phyloP scores from a whole-genome alignment of 176 grass and related monocot species.

The Cenchrus americanus region DNA sequence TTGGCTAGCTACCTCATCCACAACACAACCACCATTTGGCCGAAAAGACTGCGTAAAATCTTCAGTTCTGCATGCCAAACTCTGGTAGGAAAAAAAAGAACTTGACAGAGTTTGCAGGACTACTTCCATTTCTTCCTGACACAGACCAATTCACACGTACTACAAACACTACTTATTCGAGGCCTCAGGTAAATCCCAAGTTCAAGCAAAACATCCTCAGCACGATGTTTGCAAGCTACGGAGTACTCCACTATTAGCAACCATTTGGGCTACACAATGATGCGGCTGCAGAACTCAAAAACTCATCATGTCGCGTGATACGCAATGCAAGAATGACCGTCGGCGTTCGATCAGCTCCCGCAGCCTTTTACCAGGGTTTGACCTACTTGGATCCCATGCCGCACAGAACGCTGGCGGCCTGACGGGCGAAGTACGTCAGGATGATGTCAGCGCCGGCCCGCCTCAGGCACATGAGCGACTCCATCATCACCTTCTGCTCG shows the following conservation, averaged over 20 bases:
- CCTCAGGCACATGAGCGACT: constrained; percentile 84
- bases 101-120: too few species aligned
- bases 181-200: background rate
- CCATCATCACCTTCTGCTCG: constrained; percentile 99
- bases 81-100: background rate
- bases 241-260: too few species aligned
- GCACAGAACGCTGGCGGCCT: constrained; percentile 71
- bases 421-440: constrained; percentile 92
- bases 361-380: background rate
- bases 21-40: background rate
- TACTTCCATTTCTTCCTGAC: background rate
- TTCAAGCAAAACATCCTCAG: background rate
- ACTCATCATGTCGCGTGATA: constrained; percentile 2
- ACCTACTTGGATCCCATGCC: constrained; percentile 57
- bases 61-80: background rate
- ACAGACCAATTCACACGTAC: background rate
- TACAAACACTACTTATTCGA: background rate
- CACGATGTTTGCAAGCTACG: background rate
- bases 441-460: constrained; percentile 91
- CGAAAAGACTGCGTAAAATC: background rate
- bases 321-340: background rate
- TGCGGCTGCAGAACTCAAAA: background rate
- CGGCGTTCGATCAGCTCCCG: background rate
- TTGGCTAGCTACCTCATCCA: background rate
- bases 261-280: background rate